phyloP scores from a whole-genome alignment of 2,329 filamentous ascomycete genomes.

The Aspergillus hortae region DNA sequence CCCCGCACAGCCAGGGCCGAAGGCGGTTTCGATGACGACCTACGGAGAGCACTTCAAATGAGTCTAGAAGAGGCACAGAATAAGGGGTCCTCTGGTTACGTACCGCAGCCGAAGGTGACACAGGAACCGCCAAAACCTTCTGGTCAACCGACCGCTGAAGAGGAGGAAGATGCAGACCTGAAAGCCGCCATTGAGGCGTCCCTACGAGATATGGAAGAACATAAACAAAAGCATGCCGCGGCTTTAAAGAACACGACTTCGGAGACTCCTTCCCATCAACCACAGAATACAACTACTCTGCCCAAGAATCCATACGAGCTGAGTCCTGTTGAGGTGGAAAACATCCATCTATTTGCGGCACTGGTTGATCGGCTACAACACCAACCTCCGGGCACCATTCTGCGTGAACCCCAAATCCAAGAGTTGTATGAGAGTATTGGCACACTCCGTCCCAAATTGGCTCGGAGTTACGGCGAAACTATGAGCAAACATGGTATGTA shows the following conservation, averaged over 20 bases:
- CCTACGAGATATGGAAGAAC: constrained; percentile 93
- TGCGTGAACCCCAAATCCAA: constrained; percentile 96
- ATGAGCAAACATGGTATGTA: constrained; percentile 96
- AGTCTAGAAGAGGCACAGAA: constrained; percentile 88
- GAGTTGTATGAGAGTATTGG: constrained; percentile 97
- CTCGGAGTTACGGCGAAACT: constrained; percentile 92
- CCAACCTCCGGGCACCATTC: constrained; percentile 88
- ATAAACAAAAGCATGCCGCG: constrained; percentile 86
- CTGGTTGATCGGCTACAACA: constrained; percentile 92
- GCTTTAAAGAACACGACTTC: constrained; percentile 74
- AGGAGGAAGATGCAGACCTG: constrained; percentile 88
- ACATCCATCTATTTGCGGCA: constrained; percentile 93
- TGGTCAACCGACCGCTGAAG: constrained; percentile 46
- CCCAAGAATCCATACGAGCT: constrained; percentile 94
- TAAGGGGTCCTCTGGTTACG: constrained; percentile 67
- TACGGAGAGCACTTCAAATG: constrained; percentile 93
- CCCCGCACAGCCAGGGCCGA: constrained; percentile 84
- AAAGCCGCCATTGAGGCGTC: constrained; percentile 95
- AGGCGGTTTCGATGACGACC: constrained; percentile 87
- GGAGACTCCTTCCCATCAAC: constrained; percentile 45
- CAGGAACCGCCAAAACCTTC: constrained; percentile 42
- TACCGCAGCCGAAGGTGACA: constrained; percentile 56
- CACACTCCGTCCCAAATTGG: constrained; percentile 86
- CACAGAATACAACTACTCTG: constrained; percentile 51
- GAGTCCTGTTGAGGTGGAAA: constrained; percentile 89